Evolutionary conservation across 495 filamentous ascomycete species (phyloP), one percentile per base, ranked within the genome.

Genomic region (Lasiosphaeria hispida): DNA sequence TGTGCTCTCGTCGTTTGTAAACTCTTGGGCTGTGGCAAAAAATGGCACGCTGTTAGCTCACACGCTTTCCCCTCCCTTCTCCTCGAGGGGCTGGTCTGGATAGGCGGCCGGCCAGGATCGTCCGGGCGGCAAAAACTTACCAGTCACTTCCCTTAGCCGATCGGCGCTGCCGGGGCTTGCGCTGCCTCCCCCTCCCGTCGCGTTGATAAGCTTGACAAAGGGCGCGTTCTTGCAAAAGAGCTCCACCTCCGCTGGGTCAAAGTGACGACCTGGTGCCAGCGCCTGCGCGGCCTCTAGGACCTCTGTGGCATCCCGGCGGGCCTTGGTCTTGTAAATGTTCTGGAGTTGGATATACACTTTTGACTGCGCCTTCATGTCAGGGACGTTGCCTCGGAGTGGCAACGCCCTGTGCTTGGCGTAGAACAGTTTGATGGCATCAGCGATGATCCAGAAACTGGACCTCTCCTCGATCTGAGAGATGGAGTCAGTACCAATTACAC

Each of bases 351-450:
- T 85, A 75, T 99, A 99, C 61, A 96, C 91, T 47, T 82, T 85
- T 15, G 91, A 96, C 70, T 92, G 84, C 34, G 94, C 91, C 75
- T 99, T 99, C 94, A 99, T 99, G 73, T 99, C 94, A 6, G 94
- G 95, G 11, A 97, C 78, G 15, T 87, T 85, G 44, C 94, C 95
- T 2, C 92, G 88, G 0, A 99, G 75, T 15, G 94, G 94, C 6
- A 97, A 81, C 39, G 85, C 80, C 15, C 77, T 73, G 64, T 96
- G 85, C 52, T 78, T 80, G 10, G 74, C 68, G 66, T 93, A 85
- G 73, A 97, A 99, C 34, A 78, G 62, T 38, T 80, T 80, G 60
- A 97, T 79, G 2, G 92, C 93, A 60, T 86, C 78, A 8, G 92
- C 89, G 64, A 97, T 92, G 57, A 96, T 71, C 94, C 94, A 99